A percentile compares a stretch with the other conserved stretches of the same genome.
These are phyloP conservation scores for Cryptococcus sp. DNA, from an alignment of 1,284 basidiomycete species.

Conservation along the genomic window DNA sequence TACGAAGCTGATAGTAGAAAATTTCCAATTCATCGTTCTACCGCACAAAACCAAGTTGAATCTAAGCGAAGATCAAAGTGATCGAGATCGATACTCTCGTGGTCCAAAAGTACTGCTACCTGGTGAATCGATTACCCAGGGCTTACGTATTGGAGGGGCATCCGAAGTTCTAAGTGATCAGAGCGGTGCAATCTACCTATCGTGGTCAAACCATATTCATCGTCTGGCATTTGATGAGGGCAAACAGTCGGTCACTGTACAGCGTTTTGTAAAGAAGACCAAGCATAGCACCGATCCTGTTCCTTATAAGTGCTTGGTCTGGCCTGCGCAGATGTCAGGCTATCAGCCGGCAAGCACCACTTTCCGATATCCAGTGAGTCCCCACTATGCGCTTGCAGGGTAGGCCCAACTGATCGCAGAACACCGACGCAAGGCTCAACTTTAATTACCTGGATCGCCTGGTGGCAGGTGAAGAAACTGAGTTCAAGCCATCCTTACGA, in stretches of 20 bases:
- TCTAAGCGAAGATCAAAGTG: slow-evolving; percentile 10
- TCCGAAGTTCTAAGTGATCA: slow-evolving; percentile 64
- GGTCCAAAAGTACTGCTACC: slow-evolving; percentile 56
- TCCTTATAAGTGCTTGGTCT: slow-evolving; percentile 82
- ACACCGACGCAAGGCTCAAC: slow-evolving; percentile 39
- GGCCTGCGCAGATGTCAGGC: slow-evolving; percentile 82
- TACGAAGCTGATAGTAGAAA: slow-evolving; percentile 56
- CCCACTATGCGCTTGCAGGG: slow-evolving; percentile 35
- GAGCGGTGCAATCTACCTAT: slow-evolving; percentile 78
- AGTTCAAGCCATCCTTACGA: slow-evolving; percentile 61
- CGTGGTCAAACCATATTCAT: slow-evolving; percentile 94
- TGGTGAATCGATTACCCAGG: slow-evolving; percentile 54
- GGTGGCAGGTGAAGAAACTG: slow-evolving; percentile 77
- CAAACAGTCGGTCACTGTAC: slow-evolving; percentile 80
- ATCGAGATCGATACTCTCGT: slow-evolving; percentile 18
- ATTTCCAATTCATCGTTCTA: slow-evolving; percentile 85
- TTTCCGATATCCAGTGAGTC: slow-evolving; percentile 67
- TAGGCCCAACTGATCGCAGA: slow-evolving; percentile 61
- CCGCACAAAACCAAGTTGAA: slow-evolving; percentile 34
- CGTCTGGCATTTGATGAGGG: slow-evolving; percentile 72
- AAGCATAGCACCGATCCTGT: slow-evolving; percentile 59
- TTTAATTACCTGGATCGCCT: slow-evolving; percentile 53
- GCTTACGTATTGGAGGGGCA: slow-evolving; percentile 59
- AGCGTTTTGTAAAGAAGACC: slow-evolving; percentile 76
- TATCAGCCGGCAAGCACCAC: slow-evolving; percentile 73